These are phyloP conservation scores for Aspergillus unguis DNA, from an alignment of 2,329 filamentous ascomycete genomes.

Conservation along the genomic window DNA sequence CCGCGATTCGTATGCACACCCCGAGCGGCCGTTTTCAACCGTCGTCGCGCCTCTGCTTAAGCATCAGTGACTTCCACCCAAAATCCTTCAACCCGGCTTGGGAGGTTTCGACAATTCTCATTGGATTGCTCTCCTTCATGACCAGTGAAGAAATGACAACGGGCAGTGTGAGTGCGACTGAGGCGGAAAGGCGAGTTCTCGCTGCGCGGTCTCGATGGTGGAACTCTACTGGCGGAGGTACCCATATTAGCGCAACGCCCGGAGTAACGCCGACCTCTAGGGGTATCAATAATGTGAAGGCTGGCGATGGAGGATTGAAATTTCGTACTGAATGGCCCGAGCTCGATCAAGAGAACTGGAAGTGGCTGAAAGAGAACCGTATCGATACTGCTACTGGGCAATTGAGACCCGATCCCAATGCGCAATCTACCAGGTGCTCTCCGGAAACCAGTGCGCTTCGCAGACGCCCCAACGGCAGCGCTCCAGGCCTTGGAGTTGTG, in stretches of 20 bases:
- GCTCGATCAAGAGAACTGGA: constrained; percentile 82
- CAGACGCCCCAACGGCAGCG: constrained; percentile 59
- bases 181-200: constrained; percentile 72
- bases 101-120: constrained; percentile 95
- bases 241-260: constrained; percentile 51
- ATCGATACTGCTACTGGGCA: constrained; percentile 75
- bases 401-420: constrained; percentile 53
- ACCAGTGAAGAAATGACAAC: constrained; percentile 99
- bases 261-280: constrained; percentile 56
- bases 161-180: constrained; percentile 74
- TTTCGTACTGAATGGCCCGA: constrained; percentile 90
- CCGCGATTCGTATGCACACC: constrained; percentile 98
- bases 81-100: constrained; percentile 98
- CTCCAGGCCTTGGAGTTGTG: constrained; percentile 56
- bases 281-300: constrained; percentile 76
- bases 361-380: constrained; percentile 80
- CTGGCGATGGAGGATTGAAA: constrained; percentile 86
- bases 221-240: constrained; percentile 91
- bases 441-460: constrained; percentile 62
- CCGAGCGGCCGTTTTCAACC: constrained; percentile 94
- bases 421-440: constrained; percentile 56
- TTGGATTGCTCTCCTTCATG: constrained; percentile 95
- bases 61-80: constrained; percentile 95
- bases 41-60: constrained; percentile 85
- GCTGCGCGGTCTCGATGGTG: constrained; percentile 84